Evolutionary conservation across 306 rosid species (phyloP).

Genomic region (Geum urbanum): DNA sequence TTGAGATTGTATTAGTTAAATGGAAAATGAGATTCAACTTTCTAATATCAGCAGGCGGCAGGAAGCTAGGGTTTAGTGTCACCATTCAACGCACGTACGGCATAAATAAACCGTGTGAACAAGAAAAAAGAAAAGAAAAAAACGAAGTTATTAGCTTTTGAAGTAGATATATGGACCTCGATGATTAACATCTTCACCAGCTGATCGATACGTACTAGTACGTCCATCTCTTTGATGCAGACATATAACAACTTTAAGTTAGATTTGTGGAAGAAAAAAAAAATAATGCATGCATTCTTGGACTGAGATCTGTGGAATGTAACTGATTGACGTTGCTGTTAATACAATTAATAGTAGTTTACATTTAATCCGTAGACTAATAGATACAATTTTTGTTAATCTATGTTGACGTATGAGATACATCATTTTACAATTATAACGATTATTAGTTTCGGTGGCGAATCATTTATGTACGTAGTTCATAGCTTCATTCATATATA

Average conservation of each 20-base stretch:
- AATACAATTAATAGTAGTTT: background rate
- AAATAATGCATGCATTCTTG: background rate
- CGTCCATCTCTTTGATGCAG: too few relatives aligned
- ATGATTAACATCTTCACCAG: background rate
- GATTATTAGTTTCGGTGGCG: too few relatives aligned
- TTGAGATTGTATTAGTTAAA: too few relatives aligned
- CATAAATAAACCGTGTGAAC: background rate
- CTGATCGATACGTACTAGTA: too few relatives aligned
- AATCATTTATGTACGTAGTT: background rate
- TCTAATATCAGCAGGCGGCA: constrained; percentile 1
- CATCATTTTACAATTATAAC: too few relatives aligned
- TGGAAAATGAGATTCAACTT: background rate
- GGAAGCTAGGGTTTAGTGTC: background rate
- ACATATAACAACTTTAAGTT: too few relatives aligned
- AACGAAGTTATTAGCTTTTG: background rate
- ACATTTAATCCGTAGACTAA: background rate
- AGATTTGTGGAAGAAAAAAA: background rate
- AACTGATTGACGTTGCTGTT: background rate
- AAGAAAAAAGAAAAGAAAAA: background rate
- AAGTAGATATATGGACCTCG: background rate
- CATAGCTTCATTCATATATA: background rate
- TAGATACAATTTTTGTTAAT: background rate
- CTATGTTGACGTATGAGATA: too few relatives aligned
- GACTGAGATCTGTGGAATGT: background rate
- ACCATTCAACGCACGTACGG: background rate